Evolutionary conservation across 176 grass and related monocot species (phyloP).

Genomic region (Eremochloa ophiuroides): DNA sequence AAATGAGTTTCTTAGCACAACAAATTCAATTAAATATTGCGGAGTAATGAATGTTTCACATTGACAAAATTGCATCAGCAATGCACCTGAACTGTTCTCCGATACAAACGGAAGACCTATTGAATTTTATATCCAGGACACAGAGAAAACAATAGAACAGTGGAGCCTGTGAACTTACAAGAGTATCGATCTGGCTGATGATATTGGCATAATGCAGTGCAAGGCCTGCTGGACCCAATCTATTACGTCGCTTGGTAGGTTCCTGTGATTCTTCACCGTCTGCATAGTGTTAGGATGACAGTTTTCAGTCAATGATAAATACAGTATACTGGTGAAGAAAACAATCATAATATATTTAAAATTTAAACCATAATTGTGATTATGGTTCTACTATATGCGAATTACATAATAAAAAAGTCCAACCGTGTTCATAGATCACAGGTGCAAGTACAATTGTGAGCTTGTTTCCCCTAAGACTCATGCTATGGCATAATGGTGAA

Average conservation of each 20-base stretch:
- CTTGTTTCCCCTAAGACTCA: not conserved
- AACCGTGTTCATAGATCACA: not conserved
- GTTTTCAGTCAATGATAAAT: slow-evolving; percentile 17
- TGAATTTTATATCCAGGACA: not conserved
- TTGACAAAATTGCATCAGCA: not conserved
- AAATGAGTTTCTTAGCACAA: slow-evolving; percentile 3
- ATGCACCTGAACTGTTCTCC: not conserved
- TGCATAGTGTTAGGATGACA: slow-evolving; percentile 50
- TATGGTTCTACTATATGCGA: slow-evolving; percentile 8
- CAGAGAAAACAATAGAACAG: slow-evolving; percentile 1
- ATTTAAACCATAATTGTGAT: not conserved
- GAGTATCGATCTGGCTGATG: slow-evolving; percentile 86
- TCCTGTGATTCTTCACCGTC: slow-evolving; percentile 63
- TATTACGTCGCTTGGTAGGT: slow-evolving; percentile 48
- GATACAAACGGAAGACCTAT: not conserved
- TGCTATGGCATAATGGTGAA: slow-evolving; percentile 1
- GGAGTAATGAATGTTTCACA: not conserved
- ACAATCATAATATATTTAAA: not conserved
- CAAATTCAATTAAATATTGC: slow-evolving; percentile 27
- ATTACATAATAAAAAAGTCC: slow-evolving; percentile 18
- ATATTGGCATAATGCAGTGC: slow-evolving; percentile 99
- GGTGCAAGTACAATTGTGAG: slow-evolving; percentile 12
- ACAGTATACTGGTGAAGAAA: slow-evolving; percentile 7
- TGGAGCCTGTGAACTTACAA: slow-evolving; percentile 59
- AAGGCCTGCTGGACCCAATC: slow-evolving; percentile 95